Percentiles rank a stretch among this genome's conserved stretches.
Evolutionary conservation across 768 basidiomycete species (phyloP).

Genomic region (Podaxis rugospora): DNA sequence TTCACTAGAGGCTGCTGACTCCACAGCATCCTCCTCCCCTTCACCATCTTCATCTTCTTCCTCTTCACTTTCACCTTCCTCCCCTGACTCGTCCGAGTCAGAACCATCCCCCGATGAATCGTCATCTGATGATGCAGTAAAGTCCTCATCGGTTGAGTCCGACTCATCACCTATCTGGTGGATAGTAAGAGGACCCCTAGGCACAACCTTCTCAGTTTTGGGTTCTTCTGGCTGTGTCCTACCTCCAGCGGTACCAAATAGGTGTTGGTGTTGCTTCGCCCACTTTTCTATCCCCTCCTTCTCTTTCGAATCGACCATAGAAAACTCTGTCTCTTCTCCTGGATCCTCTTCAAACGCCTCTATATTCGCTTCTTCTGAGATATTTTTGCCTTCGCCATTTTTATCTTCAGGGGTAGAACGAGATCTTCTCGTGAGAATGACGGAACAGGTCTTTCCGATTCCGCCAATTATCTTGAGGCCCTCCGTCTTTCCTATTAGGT

Average conservation of each 20-base stretch:
- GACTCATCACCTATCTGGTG: conserved; percentile 27
- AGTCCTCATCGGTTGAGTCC: conserved; percentile 44
- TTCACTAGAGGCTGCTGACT: conserved; percentile 21
- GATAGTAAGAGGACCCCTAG: conserved; percentile 26
- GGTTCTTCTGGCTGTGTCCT: conserved; percentile 14
- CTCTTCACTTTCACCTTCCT: conserved; percentile 23
- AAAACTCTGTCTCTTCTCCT: conserved; percentile 61
- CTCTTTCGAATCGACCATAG: conserved; percentile 69
- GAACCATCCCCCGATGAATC: conserved; percentile 22
- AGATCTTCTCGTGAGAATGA: conserved; percentile 43
- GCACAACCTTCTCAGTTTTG: conserved; percentile 12
- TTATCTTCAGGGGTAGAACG: conserved; percentile 9
- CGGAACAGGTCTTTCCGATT: conserved; percentile 63
- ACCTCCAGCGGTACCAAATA: conserved; percentile 44
- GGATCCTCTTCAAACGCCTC: conserved; percentile 39
- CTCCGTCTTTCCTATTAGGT: conserved; percentile 46
- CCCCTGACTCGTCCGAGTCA: conserved; percentile 17
- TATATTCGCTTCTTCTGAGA: neutral
- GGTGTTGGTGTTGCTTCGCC: conserved; percentile 51
- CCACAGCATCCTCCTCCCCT: conserved; percentile 28
- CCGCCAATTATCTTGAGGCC: conserved; percentile 55
- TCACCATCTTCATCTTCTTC: conserved; percentile 25
- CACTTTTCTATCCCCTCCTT: conserved; percentile 62
- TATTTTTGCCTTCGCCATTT: conserved; percentile 25
- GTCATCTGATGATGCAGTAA: conserved; percentile 29